Percentiles rank a stretch among this genome's conserved stretches.
Evolutionary conservation across 2,329 filamentous ascomycete species (phyloP).

Genomic region (Rhinocladiella similis): DNA sequence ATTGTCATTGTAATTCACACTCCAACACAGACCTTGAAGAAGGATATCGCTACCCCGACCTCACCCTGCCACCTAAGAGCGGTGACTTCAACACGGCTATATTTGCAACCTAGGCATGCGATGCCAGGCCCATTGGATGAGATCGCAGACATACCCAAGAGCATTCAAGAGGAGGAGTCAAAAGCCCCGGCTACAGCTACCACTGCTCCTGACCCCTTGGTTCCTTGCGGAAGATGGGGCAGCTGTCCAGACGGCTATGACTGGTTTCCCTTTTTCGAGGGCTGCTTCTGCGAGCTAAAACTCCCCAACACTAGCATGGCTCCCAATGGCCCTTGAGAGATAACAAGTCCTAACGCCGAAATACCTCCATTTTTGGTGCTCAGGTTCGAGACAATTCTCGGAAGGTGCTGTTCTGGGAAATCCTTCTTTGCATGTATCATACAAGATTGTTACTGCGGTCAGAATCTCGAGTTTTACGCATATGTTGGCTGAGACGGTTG

Average conservation of each 20-base stretch:
- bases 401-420: no score
- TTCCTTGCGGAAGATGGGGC: not conserved
- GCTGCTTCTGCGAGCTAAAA: not conserved
- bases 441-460: no score
- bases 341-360: no score
- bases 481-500: no score
- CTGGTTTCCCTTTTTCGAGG: not conserved
- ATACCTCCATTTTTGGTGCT: no score
- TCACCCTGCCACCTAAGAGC: not conserved
- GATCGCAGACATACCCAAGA: constrained; percentile 6
- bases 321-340: no score
- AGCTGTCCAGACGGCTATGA: not conserved
- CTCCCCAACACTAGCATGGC: no score
- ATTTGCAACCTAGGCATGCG: constrained; percentile 2
- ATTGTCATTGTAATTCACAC: not conserved
- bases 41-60: not conserved
- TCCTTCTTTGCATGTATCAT: no score
- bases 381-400: no score
- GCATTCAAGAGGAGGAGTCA: constrained; percentile 3
- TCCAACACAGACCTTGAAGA: not conserved
- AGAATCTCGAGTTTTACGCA: no score
- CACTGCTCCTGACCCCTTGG: not conserved
- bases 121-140: not conserved
- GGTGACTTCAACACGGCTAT: not conserved
- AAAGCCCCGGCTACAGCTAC: not conserved